A percentile compares a stretch with the other conserved stretches of the same genome.
These are phyloP conservation scores for Geosmithia morbida DNA, from an alignment of 2,329 filamentous ascomycete genomes.

Conservation along the genomic window DNA sequence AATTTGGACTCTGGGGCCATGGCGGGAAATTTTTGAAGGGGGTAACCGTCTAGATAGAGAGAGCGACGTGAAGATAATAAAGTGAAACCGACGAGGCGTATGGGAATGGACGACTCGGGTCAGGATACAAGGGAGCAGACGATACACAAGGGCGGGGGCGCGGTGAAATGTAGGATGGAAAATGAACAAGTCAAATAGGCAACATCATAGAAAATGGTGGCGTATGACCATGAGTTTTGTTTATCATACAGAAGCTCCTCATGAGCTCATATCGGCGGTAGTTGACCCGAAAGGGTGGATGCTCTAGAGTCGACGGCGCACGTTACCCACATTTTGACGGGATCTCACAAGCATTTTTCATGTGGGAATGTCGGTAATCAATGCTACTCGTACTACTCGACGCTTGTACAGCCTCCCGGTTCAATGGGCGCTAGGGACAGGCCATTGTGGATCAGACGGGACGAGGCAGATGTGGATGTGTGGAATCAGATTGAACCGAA, in stretches of 20 bases:
- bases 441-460: too few relatives aligned
- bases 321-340: not conserved
- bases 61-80: not conserved
- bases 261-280: conserved; percentile 1
- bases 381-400: too few relatives aligned
- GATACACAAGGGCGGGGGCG: too few relatives aligned
- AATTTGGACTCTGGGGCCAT: conserved; percentile 2
- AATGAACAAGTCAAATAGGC: not conserved
- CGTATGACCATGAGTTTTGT: not conserved
- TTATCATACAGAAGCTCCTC: not conserved
- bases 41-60: not conserved
- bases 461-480: not conserved
- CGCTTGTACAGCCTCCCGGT: too few relatives aligned
- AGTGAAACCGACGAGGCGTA: not conserved
- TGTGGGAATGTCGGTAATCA: too few relatives aligned
- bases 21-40: not conserved
- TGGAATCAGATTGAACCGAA: not conserved
- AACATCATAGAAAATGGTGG: not conserved
- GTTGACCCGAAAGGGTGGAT: conserved; percentile 1
- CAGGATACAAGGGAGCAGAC: too few relatives aligned
- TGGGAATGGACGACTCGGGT: not conserved
- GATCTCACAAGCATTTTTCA: not conserved
- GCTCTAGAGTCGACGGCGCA: not conserved
- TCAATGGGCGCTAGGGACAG: too few relatives aligned
- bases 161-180: not conserved